Evolutionary conservation across 2,329 filamentous ascomycete genomes (phyloP).

Genomic region (Microsporum ferrugineum): DNA sequence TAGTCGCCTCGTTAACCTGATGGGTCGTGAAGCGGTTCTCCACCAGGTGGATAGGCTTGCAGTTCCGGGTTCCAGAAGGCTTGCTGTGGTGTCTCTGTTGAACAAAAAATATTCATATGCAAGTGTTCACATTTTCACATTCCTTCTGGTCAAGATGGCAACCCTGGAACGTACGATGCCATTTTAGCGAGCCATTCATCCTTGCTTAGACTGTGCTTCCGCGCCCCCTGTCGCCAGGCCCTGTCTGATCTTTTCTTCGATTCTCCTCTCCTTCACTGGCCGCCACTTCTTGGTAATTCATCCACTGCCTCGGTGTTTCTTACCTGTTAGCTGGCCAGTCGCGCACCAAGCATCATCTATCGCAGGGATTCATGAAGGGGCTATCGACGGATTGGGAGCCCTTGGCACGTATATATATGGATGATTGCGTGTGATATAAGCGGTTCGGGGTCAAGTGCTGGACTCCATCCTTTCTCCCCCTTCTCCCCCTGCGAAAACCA

Average conservation of each 20-base stretch:
- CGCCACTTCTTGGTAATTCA: not conserved
- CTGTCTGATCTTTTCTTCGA: not conserved
- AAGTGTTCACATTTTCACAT: not conserved
- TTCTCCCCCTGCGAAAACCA: not conserved
- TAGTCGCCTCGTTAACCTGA: not conserved
- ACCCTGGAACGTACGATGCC: not conserved
- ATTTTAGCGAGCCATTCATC: not conserved
- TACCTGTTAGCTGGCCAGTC: not conserved
- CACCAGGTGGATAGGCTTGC: not conserved
- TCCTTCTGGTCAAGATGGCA: not conserved
- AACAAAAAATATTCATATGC: not conserved
- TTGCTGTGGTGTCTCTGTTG: not conserved
- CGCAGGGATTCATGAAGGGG: not conserved
- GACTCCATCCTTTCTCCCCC: not conserved
- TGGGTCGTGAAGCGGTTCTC: not conserved
- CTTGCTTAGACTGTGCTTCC: not conserved
- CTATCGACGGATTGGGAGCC: not conserved
- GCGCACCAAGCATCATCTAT: not conserved
- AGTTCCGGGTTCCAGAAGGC: not conserved
- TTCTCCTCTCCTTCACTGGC: not conserved
- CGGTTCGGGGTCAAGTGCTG: not conserved
- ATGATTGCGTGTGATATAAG: not conserved
- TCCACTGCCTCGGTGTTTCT: not conserved
- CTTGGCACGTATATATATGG: not conserved
- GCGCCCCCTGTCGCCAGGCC: not conserved